Percentiles rank a stretch among this genome's conserved stretches.
Conservation (phyloP, 495 filamentous ascomycete genomes). For the Astrothelium macrocarpum region DNA sequence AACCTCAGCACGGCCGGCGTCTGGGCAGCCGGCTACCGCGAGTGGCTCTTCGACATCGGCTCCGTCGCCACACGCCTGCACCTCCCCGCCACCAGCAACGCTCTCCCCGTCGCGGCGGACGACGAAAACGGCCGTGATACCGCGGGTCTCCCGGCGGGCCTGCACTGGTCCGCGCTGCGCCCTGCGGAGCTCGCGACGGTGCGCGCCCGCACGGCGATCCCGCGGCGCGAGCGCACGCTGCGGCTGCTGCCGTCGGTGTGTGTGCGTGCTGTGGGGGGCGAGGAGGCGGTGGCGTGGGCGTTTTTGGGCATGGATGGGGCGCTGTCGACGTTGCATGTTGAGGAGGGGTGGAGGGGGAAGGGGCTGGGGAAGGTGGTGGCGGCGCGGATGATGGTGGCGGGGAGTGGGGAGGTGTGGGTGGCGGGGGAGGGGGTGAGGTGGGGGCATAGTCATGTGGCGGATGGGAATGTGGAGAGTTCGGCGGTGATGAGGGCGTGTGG, state of each 20-base stretch:
- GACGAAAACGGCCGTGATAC: background rate
- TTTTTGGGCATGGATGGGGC: constrained; percentile 31
- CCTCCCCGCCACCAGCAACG: no score
- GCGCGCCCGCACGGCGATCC: constrained; percentile 16
- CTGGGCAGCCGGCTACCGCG: background rate
- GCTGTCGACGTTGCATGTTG: constrained; percentile 27
- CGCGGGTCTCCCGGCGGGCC: background rate
- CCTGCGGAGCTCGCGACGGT: constrained; percentile 13
- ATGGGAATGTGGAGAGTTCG: constrained; percentile 27
- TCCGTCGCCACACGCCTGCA: background rate
- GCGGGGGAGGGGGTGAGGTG: constrained; percentile 14
- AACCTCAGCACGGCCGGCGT: no score
- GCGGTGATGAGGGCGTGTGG: constrained; percentile 28
- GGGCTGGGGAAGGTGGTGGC: constrained; percentile 31
- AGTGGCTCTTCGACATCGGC: background rate
- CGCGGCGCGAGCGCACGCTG: constrained; percentile 19
- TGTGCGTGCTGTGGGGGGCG: background rate
- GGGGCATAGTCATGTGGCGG: constrained; percentile 31
- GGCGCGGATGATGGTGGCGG: constrained; percentile 24
- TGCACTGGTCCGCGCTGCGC: constrained; percentile 13
- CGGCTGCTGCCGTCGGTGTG: constrained; percentile 10
- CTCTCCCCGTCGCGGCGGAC: background rate
- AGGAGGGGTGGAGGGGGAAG: constrained; percentile 23
- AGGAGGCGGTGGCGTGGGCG: constrained; percentile 27
- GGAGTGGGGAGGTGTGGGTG: constrained; percentile 14